Percentiles rank a stretch among this genome's conserved stretches.
These are phyloP conservation scores for Ilyonectria sp. DNA, from an alignment of 2,329 filamentous ascomycete species.

Conservation along the genomic window DNA sequence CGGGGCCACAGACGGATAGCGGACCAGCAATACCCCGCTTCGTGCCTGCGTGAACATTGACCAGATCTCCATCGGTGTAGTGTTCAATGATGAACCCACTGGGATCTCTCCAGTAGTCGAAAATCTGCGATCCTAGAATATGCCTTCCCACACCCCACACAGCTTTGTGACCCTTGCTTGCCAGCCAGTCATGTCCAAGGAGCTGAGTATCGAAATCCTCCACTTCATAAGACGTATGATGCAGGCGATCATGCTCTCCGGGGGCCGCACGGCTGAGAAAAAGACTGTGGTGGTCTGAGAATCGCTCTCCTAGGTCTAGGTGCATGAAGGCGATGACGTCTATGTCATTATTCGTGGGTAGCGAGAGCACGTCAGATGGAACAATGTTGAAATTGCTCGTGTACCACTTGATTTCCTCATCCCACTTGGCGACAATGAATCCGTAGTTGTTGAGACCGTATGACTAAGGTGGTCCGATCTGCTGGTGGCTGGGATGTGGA, in stretches of 20 bases:
- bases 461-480: too few species aligned
- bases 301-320: constrained; percentile 65
- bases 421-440: constrained; percentile 39
- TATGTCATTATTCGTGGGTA: constrained; percentile 41
- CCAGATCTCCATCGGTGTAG: constrained; percentile 55
- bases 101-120: constrained; percentile 23
- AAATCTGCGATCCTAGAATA: constrained; percentile 62
- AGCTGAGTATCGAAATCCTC: constrained; percentile 74
- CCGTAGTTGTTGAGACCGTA: too few species aligned
- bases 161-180: constrained; percentile 64
- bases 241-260: background rate
- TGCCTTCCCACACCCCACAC: constrained; percentile 76
- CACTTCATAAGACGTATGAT: constrained; percentile 59
- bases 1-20: constrained; percentile 13
- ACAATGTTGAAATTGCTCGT: constrained; percentile 59
- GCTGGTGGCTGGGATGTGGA: too few species aligned
- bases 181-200: constrained; percentile 72
- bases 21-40: constrained; percentile 10
- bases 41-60: constrained; percentile 55
- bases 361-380: constrained; percentile 51
- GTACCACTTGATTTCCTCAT: constrained; percentile 3
- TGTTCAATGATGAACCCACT: constrained; percentile 63
- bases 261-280: constrained; percentile 5
- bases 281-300: constrained; percentile 66
- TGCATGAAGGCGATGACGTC: constrained; percentile 62